Percentiles rank a stretch among this genome's conserved stretches.
Evolutionary conservation across 2,329 filamentous ascomycete species (phyloP).

Genomic region (Clarireedia sp.): DNA sequence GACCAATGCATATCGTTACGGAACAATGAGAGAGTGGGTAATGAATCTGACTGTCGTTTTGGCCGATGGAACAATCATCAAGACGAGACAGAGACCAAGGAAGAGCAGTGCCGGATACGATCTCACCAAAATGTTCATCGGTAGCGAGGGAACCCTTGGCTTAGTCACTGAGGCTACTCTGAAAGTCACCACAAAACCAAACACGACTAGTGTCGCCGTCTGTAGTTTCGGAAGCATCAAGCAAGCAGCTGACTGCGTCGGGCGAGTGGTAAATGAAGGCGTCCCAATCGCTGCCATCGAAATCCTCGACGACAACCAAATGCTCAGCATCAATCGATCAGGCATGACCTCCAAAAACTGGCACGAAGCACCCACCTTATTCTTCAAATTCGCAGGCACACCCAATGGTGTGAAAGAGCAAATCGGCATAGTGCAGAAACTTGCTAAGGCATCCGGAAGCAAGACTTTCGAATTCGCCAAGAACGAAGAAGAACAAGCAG

Average conservation of each 20-base stretch:
- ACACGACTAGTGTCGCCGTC: constrained; percentile 74
- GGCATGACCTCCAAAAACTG: constrained; percentile 59
- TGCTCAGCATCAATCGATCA: constrained; percentile 59
- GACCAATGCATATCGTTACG: constrained; percentile 87
- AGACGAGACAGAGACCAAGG: constrained; percentile 77
- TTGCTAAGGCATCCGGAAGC: constrained; percentile 54
- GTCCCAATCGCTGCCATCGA: constrained; percentile 87
- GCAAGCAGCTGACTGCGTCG: constrained; percentile 54
- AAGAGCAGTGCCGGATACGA: constrained; percentile 92
- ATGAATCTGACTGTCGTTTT: constrained; percentile 78
- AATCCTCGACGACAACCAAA: constrained; percentile 86
- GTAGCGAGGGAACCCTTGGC: constrained; percentile 84
- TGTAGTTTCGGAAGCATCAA: constrained; percentile 46
- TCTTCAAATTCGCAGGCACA: constrained; percentile 78
- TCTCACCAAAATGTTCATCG: constrained; percentile 81
- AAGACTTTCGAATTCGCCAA: constrained; percentile 72
- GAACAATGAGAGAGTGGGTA: constrained; percentile 94
- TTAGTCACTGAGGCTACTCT: constrained; percentile 86
- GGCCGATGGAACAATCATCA: constrained; percentile 83
- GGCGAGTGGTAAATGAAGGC: constrained; percentile 69
- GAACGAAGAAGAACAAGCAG: constrained; percentile 59
- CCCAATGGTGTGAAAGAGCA: constrained; percentile 69
- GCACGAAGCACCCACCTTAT: constrained; percentile 67
- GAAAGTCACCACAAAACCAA: constrained; percentile 75
- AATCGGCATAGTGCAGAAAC: constrained; percentile 54